A percentile compares a stretch with the other conserved stretches of the same genome.
phyloP scores from a whole-genome alignment of 306 rosid genomes.

The Trichosanthes cucumerina region DNA sequence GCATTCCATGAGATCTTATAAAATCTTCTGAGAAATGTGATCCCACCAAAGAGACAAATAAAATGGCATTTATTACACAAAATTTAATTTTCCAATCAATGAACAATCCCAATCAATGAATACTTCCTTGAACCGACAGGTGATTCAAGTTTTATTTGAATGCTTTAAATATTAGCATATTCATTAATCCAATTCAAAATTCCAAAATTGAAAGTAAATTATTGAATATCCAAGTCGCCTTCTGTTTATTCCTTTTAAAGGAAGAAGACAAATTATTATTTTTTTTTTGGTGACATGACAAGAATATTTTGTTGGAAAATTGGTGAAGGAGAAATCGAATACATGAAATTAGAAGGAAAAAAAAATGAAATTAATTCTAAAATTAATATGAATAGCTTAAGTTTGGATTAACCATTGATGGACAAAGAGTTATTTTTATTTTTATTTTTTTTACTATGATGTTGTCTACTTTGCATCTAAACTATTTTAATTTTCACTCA shows the following conservation, averaged over 20 bases:
- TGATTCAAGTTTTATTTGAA: neutral
- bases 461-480: no score
- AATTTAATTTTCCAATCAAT: neutral
- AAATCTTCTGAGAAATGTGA: neutral
- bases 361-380: no score
- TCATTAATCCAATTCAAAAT: neutral
- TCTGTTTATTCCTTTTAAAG: neutral
- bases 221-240: neutral
- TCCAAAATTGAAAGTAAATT: neutral
- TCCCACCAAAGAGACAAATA: neutral
- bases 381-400: no score
- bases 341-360: no score
- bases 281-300: neutral
- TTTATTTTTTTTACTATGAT: no score
- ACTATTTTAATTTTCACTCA: no score
- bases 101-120: neutral
- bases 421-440: no score
- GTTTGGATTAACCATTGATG: no score
- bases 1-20: neutral
- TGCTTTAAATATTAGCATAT: neutral
- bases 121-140: neutral
- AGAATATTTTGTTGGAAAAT: neutral
- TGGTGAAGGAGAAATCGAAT: no score
- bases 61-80: neutral
- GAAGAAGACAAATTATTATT: neutral